Conservation (phyloP, 208 protist genomes). For the Trypanosoma rangeli region DNA sequence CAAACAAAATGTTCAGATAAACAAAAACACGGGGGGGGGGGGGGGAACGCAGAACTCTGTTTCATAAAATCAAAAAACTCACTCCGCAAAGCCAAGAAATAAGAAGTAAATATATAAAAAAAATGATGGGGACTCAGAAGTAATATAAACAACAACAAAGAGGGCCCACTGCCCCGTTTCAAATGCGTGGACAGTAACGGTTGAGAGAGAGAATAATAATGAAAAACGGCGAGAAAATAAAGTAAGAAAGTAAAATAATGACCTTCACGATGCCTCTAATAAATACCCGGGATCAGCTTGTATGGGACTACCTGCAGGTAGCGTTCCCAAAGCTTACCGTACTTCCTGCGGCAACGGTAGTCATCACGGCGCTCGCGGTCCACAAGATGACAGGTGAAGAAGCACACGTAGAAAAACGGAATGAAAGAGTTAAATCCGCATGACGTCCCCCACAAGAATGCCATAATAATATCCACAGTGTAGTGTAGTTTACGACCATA, state of each 20-base stretch:
- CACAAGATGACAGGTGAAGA: constrained; percentile 92
- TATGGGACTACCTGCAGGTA: constrained; percentile 93
- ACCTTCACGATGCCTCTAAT: constrained; percentile 43
- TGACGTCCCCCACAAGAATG: constrained; percentile 88
- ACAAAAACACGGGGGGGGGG: not conserved
- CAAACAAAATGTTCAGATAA: not conserved
- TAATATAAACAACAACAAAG: no score
- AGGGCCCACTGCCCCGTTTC: no score
- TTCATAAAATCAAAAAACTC: not conserved
- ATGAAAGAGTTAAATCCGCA: constrained; percentile 91
- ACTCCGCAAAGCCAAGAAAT: no score
- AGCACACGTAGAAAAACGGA: constrained; percentile 95
- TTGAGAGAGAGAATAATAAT: not conserved
- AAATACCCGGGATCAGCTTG: constrained; percentile 95
- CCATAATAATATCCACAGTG: constrained; percentile 92
- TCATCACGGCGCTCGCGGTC: constrained; percentile 91
- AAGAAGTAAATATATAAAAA: no score
- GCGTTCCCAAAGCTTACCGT: constrained; percentile 94
- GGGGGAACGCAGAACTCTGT: constrained; percentile 3
- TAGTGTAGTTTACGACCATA: constrained; percentile 96
- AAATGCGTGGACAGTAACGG: not conserved
- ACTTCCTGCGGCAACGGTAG: constrained; percentile 86
- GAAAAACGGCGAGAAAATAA: constrained; percentile 5
- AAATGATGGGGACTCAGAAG: no score
- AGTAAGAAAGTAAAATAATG: constrained; percentile 1